Conservation (phyloP, 805 yeast genomes). For the Starmera quercuum region DNA sequence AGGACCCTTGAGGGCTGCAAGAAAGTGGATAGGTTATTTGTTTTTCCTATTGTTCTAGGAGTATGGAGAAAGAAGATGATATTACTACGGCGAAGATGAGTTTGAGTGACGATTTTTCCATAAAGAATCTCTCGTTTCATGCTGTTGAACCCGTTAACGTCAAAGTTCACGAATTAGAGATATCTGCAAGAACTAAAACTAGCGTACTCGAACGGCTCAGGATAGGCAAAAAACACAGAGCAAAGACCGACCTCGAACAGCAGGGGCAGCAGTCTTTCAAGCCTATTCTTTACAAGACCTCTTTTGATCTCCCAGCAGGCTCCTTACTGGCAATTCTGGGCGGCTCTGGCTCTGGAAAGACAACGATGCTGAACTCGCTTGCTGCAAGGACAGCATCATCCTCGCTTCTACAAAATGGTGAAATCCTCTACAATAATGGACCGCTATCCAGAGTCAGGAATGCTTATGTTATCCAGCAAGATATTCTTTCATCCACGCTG, state of each 20-base stretch:
- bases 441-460: conserved; percentile 16
- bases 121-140: too few relatives aligned
- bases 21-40: too few relatives aligned
- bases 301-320: conserved; percentile 58
- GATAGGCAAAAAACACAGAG: too few relatives aligned
- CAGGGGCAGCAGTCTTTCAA: background rate
- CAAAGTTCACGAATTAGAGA: too few relatives aligned
- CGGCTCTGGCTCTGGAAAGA: conserved; percentile 85
- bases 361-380: conserved; percentile 65
- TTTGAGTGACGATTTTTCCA: too few relatives aligned
- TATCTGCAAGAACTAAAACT: too few relatives aligned
- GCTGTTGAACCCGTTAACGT: too few relatives aligned
- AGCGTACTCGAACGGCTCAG: too few relatives aligned
- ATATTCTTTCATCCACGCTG: conserved; percentile 60
- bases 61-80: too few relatives aligned
- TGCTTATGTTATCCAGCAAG: conserved; percentile 74
- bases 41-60: too few relatives aligned
- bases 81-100: too few relatives aligned
- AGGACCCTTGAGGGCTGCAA: too few relatives aligned
- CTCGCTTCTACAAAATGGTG: conserved; percentile 34
- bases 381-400: conserved; percentile 42
- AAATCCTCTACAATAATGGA: conserved; percentile 26
- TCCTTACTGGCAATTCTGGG: conserved; percentile 78
- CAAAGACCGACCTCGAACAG: background rate
- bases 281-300: conserved; percentile 26